Evolutionary conservation across 257 asterid genomes (phyloP).

Genomic region (Salvia hispanica): DNA sequence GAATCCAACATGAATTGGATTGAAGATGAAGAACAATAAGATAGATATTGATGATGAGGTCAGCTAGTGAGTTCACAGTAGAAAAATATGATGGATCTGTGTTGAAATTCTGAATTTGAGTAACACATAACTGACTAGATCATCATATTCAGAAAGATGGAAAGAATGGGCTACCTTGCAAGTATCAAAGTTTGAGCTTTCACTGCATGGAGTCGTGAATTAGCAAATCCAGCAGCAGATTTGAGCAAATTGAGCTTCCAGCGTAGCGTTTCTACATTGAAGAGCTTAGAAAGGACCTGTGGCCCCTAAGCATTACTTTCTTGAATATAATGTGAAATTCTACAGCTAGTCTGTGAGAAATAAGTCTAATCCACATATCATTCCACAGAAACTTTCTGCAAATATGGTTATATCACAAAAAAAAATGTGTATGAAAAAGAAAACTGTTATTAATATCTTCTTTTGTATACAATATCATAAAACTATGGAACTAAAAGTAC

Average conservation of each 20-base stretch:
- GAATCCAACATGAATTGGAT: not conserved
- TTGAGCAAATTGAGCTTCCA: constrained; percentile 78
- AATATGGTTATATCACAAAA: too few relatives aligned
- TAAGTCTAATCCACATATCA: constrained; percentile 4
- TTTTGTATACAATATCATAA: not conserved
- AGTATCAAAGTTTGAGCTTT: constrained; percentile 76
- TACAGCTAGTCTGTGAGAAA: not conserved
- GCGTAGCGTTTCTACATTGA: constrained; percentile 50
- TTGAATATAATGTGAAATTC: constrained; percentile 19
- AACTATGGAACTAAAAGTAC: not conserved
- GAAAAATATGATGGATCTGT: not conserved
- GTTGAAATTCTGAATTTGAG: not conserved
- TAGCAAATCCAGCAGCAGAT: constrained; percentile 70
- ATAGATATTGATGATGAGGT: not conserved
- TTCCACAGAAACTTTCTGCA: not conserved
- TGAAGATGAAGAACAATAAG: not conserved
- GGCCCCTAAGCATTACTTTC: constrained; percentile 38
- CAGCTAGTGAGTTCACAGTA: not conserved
- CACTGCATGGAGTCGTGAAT: constrained; percentile 91
- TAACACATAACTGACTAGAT: not conserved
- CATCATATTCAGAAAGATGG: constrained; percentile 9
- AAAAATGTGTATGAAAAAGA: not conserved
- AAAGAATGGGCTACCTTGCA: constrained; percentile 51
- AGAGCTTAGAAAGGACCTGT: constrained; percentile 61
- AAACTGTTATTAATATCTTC: not conserved